Evolutionary conservation across 805 yeast species (phyloP).

Genomic region (Candida takata): DNA sequence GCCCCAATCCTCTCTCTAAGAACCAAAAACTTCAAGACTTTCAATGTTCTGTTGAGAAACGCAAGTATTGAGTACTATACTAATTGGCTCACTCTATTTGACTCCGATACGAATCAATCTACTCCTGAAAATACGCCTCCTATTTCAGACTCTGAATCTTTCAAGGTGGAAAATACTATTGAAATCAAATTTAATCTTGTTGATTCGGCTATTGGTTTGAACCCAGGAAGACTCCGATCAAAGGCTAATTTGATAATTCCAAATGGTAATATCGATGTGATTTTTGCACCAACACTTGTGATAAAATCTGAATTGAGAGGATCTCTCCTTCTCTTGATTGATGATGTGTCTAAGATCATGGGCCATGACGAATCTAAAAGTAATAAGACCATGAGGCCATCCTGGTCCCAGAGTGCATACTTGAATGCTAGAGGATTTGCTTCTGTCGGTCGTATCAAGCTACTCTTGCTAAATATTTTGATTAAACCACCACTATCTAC

Average conservation of each 20-base stretch:
- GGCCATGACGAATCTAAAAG: conserved; percentile 23
- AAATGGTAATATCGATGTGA: conserved; percentile 48
- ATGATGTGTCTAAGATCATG: conserved; percentile 42
- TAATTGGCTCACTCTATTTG: conserved; percentile 45
- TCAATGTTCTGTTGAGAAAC: conserved; percentile 42
- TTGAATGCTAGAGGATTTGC: conserved; percentile 45
- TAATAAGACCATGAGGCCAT: conserved; percentile 16
- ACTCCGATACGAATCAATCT: conserved; percentile 11
- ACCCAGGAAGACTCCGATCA: conserved; percentile 54
- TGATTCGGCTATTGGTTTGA: conserved; percentile 55
- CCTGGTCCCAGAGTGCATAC: conserved; percentile 35
- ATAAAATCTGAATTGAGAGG: conserved; percentile 43
- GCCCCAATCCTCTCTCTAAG: conserved; percentile 37
- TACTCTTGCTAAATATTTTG: conserved; percentile 17
- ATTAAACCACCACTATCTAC: conserved; percentile 20
- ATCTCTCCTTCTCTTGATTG: conserved; percentile 50
- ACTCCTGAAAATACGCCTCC: conserved; percentile 5
- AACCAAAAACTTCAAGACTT: conserved; percentile 26
- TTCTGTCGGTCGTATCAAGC: conserved; percentile 40
- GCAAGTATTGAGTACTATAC: conserved; percentile 52
- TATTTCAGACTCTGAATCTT: conserved; percentile 5
- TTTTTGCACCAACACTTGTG: conserved; percentile 28
- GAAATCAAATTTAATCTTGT: conserved; percentile 24
- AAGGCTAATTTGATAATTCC: conserved; percentile 45
- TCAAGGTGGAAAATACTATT: conserved; percentile 5